Percentiles rank a stretch among this genome's conserved stretches.
Evolutionary conservation across 2,329 filamentous ascomycete species (phyloP).

Genomic region (Fusarium decemcellulare): DNA sequence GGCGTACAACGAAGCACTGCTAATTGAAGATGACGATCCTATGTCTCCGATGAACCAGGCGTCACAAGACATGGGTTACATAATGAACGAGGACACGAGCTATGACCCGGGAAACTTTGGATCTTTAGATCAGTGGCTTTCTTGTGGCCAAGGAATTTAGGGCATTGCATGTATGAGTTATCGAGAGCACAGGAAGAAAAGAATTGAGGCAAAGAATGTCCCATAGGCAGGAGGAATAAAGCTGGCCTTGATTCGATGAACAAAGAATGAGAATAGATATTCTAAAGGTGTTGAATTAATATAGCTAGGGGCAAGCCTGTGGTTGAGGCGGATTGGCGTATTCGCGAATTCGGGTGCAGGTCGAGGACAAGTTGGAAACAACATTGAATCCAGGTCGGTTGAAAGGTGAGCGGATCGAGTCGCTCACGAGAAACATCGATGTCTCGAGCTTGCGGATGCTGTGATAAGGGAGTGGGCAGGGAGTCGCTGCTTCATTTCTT

Average conservation of each 20-base stretch:
- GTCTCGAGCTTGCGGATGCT: neutral
- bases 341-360: slow-evolving; percentile 1
- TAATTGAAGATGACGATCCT: neutral
- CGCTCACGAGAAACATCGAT: neutral
- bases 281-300: slow-evolving; percentile 26
- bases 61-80: neutral
- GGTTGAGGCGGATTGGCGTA: slow-evolving; percentile 1
- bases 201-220: neutral
- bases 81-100: neutral
- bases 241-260: neutral
- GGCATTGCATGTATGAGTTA: neutral
- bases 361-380: neutral
- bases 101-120: slow-evolving; percentile 24
- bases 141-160: slow-evolving; percentile 3
- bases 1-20: neutral
- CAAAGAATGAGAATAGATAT: slow-evolving; percentile 9
- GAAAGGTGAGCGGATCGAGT: neutral
- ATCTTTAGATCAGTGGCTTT: slow-evolving; percentile 39
- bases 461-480: neutral
- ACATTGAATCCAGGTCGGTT: neutral
- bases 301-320: slow-evolving; percentile 9
- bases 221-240: neutral
- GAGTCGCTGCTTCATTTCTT: slow-evolving; percentile 26
- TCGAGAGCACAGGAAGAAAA: neutral
- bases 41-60: neutral